Conservation (phyloP, 2,329 filamentous ascomycete genomes). For the Epichloe festucae region DNA sequence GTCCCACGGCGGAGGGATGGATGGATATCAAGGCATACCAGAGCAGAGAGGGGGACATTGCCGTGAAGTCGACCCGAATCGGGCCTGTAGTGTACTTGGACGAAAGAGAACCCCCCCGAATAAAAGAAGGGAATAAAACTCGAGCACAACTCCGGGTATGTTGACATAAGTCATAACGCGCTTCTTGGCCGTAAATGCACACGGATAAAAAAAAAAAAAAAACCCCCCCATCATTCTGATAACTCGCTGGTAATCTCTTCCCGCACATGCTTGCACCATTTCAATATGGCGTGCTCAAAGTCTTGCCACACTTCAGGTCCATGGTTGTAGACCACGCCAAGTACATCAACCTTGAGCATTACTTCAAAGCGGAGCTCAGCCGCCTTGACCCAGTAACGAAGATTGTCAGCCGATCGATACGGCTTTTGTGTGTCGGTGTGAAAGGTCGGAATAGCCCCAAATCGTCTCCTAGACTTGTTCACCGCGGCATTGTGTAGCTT, state of each 20-base stretch:
- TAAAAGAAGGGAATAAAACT: slow-evolving; percentile 1
- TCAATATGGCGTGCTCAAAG: slow-evolving; percentile 71
- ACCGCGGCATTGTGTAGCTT: slow-evolving; percentile 84
- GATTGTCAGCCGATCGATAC: slow-evolving; percentile 84
- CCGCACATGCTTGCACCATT: slow-evolving; percentile 73
- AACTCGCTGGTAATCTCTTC: slow-evolving; percentile 69
- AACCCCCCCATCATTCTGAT: slow-evolving; percentile 7
- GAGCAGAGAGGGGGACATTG: too few species aligned
- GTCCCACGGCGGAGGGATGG: background rate
- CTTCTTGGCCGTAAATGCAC: background rate
- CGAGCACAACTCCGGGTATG: slow-evolving; percentile 1
- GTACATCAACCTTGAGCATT: slow-evolving; percentile 68
- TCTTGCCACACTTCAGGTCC: slow-evolving; percentile 58
- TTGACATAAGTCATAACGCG: slow-evolving; percentile 7
- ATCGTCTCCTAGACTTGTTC: slow-evolving; percentile 69
- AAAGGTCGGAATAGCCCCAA: slow-evolving; percentile 77
- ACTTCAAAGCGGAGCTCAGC: slow-evolving; percentile 90
- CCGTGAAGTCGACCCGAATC: background rate
- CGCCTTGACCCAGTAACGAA: slow-evolving; percentile 92
- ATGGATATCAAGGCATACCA: background rate
- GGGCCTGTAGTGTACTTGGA: background rate
- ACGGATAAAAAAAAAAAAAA: background rate
- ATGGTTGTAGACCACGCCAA: slow-evolving; percentile 70
- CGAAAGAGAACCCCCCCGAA: background rate
- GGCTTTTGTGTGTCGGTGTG: slow-evolving; percentile 92